Evolutionary conservation across 345 rosid species (phyloP), one percentile per base, ranked within the genome.

Genomic region (Gossypium raimondii): DNA sequence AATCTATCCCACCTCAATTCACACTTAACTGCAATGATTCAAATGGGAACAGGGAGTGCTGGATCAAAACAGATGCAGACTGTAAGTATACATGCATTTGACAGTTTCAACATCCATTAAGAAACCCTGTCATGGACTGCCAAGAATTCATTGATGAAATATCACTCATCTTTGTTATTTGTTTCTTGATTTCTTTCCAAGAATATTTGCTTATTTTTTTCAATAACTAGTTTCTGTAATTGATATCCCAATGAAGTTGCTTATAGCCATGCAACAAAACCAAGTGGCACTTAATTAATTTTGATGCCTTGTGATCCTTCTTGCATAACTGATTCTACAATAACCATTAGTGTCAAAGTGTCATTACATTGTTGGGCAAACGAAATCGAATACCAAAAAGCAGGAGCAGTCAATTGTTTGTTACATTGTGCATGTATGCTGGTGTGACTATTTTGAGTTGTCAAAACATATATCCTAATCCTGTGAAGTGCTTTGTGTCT

Each of bases 1-100:
- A 85, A 65, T 78, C 83, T n/a, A 85, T 81, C 64, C 84, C 85
- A 61, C 80, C 86, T 34, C 85, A 86, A 13, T 73, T 78, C 75
- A 72, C 64, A 41, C 67, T 80, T 60, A 73, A 65, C 12, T 82
- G 83, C 75, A 77, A 79, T 72, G 92, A 87, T 50, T 84, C 92
- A 25, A 87, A 83, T 72, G 91, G 86, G 43, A 88, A 84, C 82
- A 82, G 86, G 81, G 97, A 92, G 82, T 86, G 81, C 83, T 92
- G 97, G 97, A 87, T 89, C 82, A 92, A 84, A 78, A 87, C 97
- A 56, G 97, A 92, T 27, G 92, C 92, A 67, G 91, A 91, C 69
- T 89, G 93, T 91, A 89, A 87, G 97, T 86, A 82, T 22, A 45
- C 50, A 11, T 16, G 29, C 55, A 52, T 60, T 72, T 47, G 14